Base-by-base conservation (phyloP, 73 alveolate species). In the Effrenium voratum region DNA sequence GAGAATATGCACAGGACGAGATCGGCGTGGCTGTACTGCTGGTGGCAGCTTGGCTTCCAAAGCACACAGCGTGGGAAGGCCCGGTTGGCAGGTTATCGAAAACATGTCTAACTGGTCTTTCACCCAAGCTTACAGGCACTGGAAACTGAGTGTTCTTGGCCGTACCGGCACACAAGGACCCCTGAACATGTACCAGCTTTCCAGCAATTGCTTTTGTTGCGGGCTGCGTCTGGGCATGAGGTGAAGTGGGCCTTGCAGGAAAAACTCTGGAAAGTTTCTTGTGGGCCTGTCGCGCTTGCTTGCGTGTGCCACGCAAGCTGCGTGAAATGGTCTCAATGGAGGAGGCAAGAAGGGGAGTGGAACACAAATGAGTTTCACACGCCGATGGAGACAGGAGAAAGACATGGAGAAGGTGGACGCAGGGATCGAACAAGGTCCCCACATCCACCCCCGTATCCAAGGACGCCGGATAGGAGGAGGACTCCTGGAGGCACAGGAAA, bases 11-110 rank as follows among this genome's bases (percentile, higher is more conserved):
- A 63, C 77, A 63, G 3, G 0, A 63, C n/a, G 44, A 63, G 77
- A 55, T 83, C 79, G 47, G 93, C 93, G 4, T 83, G 93, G 93
- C 77, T 83, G 4, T 83, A 83, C 59, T 83, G 93, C 77, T 83
- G 93, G 93, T 83, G 93, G 93, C 93, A 83, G 55, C 75, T 12
- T 83, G 93, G 93, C 0, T 83, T 83, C 93, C 93, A 36, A 19
- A 5, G 52, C 93, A 83, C 44, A 34, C 77, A 32, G 93, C 93
- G 30, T 83, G 93, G 77, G 77, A 52, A 47, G 77, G 79, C 30
- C 59, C 28, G 49, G 38, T 41, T 8, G 59, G 77, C 47, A 15
- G 32, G 22, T 32, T 32, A 34, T 52, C 24, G 45, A 24, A 8
- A 0, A 83, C 36, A 3, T 83, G 79, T 49, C 93, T 5, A 36